Evolutionary conservation across 2,329 filamentous ascomycete genomes (phyloP).

Genomic region (Pseudopyrenochaeta lycopersici): DNA sequence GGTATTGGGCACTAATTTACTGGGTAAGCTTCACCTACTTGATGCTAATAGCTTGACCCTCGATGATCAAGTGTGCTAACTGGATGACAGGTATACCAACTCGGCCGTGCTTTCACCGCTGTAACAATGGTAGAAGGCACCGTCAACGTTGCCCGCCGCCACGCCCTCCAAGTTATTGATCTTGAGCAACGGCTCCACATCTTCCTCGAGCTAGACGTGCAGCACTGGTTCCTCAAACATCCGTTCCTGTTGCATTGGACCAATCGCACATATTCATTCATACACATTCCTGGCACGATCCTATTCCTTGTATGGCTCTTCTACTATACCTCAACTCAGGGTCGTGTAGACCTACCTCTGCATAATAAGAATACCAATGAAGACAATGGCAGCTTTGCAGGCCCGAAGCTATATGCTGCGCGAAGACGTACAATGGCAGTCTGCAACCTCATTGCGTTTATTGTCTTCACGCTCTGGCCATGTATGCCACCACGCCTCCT

Average conservation of each 20-base stretch:
- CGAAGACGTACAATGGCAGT: conserved; percentile 65
- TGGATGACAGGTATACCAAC: conserved; percentile 70
- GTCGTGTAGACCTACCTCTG: conserved; percentile 55
- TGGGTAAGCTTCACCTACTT: conserved; percentile 66
- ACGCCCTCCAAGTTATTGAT: conserved; percentile 73
- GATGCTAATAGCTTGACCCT: background rate
- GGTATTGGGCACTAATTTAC: conserved; percentile 81
- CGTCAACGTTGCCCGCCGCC: conserved; percentile 72
- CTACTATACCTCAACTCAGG: conserved; percentile 73
- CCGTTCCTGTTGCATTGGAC: conserved; percentile 71
- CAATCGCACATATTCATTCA: conserved; percentile 78
- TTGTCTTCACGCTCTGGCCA: conserved; percentile 67
- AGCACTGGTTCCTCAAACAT: conserved; percentile 64
- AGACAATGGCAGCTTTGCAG: conserved; percentile 53
- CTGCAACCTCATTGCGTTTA: conserved; percentile 67
- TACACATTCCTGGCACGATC: conserved; percentile 80
- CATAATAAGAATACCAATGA: conserved; percentile 43
- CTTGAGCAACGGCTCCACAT: conserved; percentile 71
- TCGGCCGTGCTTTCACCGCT: conserved; percentile 76
- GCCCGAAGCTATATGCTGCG: conserved; percentile 64
- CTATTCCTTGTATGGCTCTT: conserved; percentile 73
- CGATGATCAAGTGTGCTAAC: conserved; percentile 8
- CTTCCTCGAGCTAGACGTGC: conserved; percentile 71
- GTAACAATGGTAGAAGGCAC: conserved; percentile 73
- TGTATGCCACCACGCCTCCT: conserved; percentile 69